phyloP scores from a whole-genome alignment of 116 monocot species.

The Zostera marina region DNA sequence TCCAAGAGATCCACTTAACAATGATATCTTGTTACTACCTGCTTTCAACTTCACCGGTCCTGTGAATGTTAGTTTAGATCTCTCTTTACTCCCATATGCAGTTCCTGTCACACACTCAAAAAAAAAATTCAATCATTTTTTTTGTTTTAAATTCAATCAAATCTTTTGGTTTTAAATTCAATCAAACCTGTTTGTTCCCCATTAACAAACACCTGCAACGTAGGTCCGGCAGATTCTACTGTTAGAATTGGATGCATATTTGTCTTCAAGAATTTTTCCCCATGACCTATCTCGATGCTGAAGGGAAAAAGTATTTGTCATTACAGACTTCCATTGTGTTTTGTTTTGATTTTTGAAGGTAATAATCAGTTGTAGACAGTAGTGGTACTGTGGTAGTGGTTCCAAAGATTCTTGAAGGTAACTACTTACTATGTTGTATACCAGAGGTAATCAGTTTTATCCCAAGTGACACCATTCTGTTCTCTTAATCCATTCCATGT shows the following conservation, averaged over 20 bases:
- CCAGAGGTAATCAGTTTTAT: conserved; percentile 82
- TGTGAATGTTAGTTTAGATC: conserved; percentile 48
- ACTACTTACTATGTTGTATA: conserved; percentile 82
- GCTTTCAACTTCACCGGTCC: conserved; percentile 55
- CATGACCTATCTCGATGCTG: conserved; percentile 47
- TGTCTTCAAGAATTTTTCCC: conserved; percentile 56
- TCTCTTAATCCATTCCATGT: conserved; percentile 52
- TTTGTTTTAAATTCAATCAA: too few relatives aligned
- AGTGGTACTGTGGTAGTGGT: too few relatives aligned
- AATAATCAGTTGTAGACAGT: too few relatives aligned
- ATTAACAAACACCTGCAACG: conserved; percentile 65
- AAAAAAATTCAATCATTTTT: not conserved
- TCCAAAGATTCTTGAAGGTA: not conserved
- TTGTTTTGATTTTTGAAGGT: not conserved
- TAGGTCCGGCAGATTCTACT: conserved; percentile 84
- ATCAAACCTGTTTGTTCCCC: conserved; percentile 60
- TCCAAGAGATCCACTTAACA: conserved; percentile 47
- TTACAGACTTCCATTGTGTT: conserved; percentile 46
- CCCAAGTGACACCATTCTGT: conserved; percentile 70
- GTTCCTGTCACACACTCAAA: conserved; percentile 29
- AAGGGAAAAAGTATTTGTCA: conserved; percentile 12
- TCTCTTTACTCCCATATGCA: conserved; percentile 39
- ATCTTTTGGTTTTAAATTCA: too few relatives aligned
- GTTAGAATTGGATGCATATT: conserved; percentile 38
- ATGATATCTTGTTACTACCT: conserved; percentile 76